These are phyloP conservation scores for Orbilia blumenaviensis DNA, from an alignment of 2,329 filamentous ascomycete species.

Conservation along the genomic window DNA sequence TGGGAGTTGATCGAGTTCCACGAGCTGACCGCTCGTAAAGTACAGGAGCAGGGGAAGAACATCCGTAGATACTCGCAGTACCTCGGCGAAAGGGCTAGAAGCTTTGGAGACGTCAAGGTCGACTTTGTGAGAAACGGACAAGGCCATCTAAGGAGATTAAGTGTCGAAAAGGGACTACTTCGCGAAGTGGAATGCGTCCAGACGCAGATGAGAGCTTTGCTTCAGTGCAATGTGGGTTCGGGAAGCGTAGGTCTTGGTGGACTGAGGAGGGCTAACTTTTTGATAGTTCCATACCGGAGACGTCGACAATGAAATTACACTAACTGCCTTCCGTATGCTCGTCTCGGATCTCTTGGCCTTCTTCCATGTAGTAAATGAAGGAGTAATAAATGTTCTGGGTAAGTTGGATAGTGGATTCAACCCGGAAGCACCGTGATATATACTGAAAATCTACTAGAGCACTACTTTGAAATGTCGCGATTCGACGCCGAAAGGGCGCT, in stretches of 20 bases:
- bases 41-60: constrained; percentile 92
- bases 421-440: neutral
- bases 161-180: constrained; percentile 89
- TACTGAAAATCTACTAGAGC: constrained; percentile 67
- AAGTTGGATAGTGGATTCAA: constrained; percentile 59
- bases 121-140: constrained; percentile 90
- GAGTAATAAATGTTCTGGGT: constrained; percentile 96
- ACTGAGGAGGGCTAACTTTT: constrained; percentile 30
- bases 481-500: constrained; percentile 91
- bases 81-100: constrained; percentile 79
- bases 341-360: constrained; percentile 88
- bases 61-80: constrained; percentile 93
- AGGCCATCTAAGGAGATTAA: constrained; percentile 81
- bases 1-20: constrained; percentile 42
- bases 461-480: constrained; percentile 98
- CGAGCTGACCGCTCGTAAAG: constrained; percentile 63
- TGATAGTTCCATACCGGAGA: constrained; percentile 82
- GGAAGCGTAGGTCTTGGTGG: neutral
- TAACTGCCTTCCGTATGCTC: constrained; percentile 89
- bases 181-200: constrained; percentile 92
- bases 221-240: constrained; percentile 82
- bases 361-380: constrained; percentile 95
- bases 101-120: constrained; percentile 82
- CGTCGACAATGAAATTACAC: constrained; percentile 90
- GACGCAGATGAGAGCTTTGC: constrained; percentile 80